A percentile compares a stretch with the other conserved stretches of the same genome.
Conservation (phyloP, 371 early-diverging fungal species). For the Smittium culicis region DNA sequence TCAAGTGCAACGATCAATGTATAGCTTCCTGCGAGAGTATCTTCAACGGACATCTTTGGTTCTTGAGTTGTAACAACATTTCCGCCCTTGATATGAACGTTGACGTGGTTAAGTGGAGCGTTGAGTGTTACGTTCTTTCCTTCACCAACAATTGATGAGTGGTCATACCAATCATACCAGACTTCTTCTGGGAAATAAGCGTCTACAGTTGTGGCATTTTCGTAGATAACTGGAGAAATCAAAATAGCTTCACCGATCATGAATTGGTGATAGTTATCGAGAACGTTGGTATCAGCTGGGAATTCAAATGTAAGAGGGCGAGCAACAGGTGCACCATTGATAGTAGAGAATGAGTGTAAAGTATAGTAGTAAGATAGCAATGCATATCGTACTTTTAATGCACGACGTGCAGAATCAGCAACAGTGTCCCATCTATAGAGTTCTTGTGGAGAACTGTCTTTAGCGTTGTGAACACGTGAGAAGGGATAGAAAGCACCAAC, state of each 20-base stretch:
- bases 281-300: constrained; percentile 29
- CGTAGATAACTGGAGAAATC: constrained; percentile 40
- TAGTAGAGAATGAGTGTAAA: constrained; percentile 39
- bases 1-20: constrained; percentile 75
- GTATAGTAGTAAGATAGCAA: constrained; percentile 54
- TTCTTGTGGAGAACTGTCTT: constrained; percentile 70
- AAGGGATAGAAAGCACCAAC: constrained; percentile 66
- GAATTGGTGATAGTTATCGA: constrained; percentile 39
- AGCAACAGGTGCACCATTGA: constrained; percentile 36
- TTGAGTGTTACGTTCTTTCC: constrained; percentile 31
- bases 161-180: constrained; percentile 58
- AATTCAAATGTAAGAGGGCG: constrained; percentile 43
- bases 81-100: constrained; percentile 78
- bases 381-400: constrained; percentile 42
- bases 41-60: constrained; percentile 59
- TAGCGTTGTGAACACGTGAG: constrained; percentile 45
- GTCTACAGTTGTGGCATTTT: constrained; percentile 29
- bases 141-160: constrained; percentile 29
- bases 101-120: constrained; percentile 60
- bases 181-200: constrained; percentile 27
- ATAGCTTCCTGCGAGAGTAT: constrained; percentile 74
- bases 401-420: constrained; percentile 35
- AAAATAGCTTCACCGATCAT: constrained; percentile 42
- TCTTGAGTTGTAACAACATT: constrained; percentile 72
- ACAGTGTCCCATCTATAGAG: constrained; percentile 76